phyloP scores from a whole-genome alignment of 2,329 filamentous ascomycete genomes.

The Xenoacremonium recifei region DNA sequence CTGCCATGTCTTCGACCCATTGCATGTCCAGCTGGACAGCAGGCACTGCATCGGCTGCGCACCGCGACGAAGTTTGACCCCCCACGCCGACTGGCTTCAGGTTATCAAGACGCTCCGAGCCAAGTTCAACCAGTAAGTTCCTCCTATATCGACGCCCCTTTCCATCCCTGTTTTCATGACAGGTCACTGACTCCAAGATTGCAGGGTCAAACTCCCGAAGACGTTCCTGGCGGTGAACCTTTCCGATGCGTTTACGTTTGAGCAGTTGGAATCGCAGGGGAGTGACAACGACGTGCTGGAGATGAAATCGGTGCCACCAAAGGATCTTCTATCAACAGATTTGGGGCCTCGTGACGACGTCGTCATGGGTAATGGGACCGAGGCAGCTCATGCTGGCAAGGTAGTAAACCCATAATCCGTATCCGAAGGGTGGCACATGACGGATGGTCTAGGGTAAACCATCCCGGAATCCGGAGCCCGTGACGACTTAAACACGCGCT shows the following conservation, averaged over 20 bases:
- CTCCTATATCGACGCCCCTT: slow-evolving; percentile 1
- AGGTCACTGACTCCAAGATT: slow-evolving; percentile 18
- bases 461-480: too few species aligned
- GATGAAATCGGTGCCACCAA: slow-evolving; percentile 40
- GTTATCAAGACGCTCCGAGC: slow-evolving; percentile 94
- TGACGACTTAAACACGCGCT: too few species aligned
- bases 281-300: slow-evolving; percentile 48
- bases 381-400: slow-evolving; percentile 9
- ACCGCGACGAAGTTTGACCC: slow-evolving; percentile 82
- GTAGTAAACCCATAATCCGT: slow-evolving; percentile 17
- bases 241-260: slow-evolving; percentile 61
- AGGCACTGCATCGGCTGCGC: slow-evolving; percentile 95
- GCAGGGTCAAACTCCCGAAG: slow-evolving; percentile 64
- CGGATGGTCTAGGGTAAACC: background rate
- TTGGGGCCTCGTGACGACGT: slow-evolving; percentile 11
- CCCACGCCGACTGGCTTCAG: slow-evolving; percentile 92
- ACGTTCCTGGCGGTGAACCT: slow-evolving; percentile 65
- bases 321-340: slow-evolving; percentile 23
- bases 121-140: slow-evolving; percentile 89
- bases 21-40: slow-evolving; percentile 94
- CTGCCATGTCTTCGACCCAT: slow-evolving; percentile 92
- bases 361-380: slow-evolving; percentile 12
- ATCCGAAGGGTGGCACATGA: slow-evolving; percentile 7
- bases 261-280: slow-evolving; percentile 52
- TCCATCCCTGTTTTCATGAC: slow-evolving; percentile 12